phyloP scores from a whole-genome alignment of 371 early-diverging fungal genomes.

The Mortierella sp. region DNA sequence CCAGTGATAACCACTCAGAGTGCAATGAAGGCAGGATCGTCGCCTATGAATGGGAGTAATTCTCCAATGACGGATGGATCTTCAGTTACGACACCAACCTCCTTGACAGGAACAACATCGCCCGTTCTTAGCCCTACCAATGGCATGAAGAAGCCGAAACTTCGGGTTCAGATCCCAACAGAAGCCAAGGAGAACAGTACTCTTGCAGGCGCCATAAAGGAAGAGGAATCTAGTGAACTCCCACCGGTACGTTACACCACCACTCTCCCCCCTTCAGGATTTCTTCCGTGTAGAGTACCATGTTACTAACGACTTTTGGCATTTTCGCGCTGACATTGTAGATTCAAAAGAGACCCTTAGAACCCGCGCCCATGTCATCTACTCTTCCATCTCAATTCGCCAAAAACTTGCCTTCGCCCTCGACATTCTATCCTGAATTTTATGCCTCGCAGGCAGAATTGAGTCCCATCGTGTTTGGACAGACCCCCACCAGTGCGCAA shows the following conservation, averaged over 20 bases:
- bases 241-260: conserved; percentile 30
- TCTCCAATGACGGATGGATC: conserved; percentile 54
- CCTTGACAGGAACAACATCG: conserved; percentile 30
- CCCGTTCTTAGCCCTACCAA: conserved; percentile 50
- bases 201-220: conserved; percentile 51
- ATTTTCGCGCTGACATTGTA: neutral
- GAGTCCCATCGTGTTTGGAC: conserved; percentile 50
- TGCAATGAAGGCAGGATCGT: conserved; percentile 42
- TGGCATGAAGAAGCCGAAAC: conserved; percentile 44
- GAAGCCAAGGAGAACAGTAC: conserved; percentile 47
- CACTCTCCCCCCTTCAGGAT: neutral
- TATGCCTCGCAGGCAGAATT: conserved; percentile 60
- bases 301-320: neutral
- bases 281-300: neutral
- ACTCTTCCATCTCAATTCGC: conserved; percentile 80
- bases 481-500: conserved; percentile 50
- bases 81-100: conserved; percentile 34
- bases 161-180: conserved; percentile 44
- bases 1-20: conserved; percentile 41
- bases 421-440: conserved; percentile 81
- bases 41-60: conserved; percentile 48
- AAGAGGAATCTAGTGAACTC: conserved; percentile 49
- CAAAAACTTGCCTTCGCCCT: conserved; percentile 81
- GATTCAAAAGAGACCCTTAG: conserved; percentile 45
- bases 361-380: conserved; percentile 57